Percentiles rank a stretch among this genome's conserved stretches.
phyloP scores from a whole-genome alignment of 2,329 filamentous ascomycete genomes.

The Dothideomycetidae sp. region DNA sequence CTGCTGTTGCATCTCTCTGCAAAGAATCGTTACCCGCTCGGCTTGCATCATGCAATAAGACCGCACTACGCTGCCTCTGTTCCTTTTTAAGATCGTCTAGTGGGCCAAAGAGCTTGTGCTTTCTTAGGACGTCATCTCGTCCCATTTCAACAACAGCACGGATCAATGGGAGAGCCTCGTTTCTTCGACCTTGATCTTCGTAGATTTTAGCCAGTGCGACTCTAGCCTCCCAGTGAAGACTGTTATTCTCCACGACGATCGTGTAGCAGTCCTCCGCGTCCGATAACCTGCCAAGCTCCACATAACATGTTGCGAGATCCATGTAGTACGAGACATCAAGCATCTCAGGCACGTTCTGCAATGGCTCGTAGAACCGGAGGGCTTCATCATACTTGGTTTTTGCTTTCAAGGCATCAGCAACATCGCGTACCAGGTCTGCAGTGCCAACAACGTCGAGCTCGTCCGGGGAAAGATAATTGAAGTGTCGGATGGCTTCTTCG shows the following conservation, averaged over 20 bases:
- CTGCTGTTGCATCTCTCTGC: not conserved
- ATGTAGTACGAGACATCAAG: constrained; percentile 37
- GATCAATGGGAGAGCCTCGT: constrained; percentile 63
- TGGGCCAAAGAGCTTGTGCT: constrained; percentile 21
- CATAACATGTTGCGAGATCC: constrained; percentile 53
- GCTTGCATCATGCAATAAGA: not conserved
- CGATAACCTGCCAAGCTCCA: constrained; percentile 45
- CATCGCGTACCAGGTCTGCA: constrained; percentile 65
- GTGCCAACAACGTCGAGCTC: constrained; percentile 50
- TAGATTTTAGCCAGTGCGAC: constrained; percentile 74
- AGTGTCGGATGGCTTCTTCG: constrained; percentile 48
- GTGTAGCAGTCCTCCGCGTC: constrained; percentile 68
- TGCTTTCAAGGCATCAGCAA: constrained; percentile 44
- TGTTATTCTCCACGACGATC: constrained; percentile 56
- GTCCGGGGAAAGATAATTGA: constrained; percentile 50
- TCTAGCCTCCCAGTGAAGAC: constrained; percentile 59
- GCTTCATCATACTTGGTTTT: constrained; percentile 39
- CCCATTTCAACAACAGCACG: constrained; percentile 58
- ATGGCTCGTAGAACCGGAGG: constrained; percentile 42
- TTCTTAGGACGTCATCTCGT: constrained; percentile 30
- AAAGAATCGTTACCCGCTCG: not conserved
- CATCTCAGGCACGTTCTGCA: constrained; percentile 32
- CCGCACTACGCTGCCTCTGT: constrained; percentile 1
- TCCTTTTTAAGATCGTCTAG: constrained; percentile 4
- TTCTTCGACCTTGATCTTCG: constrained; percentile 51